Conservation (phyloP, 163 green algal genomes). For the Chlorella variabilis region DNA sequence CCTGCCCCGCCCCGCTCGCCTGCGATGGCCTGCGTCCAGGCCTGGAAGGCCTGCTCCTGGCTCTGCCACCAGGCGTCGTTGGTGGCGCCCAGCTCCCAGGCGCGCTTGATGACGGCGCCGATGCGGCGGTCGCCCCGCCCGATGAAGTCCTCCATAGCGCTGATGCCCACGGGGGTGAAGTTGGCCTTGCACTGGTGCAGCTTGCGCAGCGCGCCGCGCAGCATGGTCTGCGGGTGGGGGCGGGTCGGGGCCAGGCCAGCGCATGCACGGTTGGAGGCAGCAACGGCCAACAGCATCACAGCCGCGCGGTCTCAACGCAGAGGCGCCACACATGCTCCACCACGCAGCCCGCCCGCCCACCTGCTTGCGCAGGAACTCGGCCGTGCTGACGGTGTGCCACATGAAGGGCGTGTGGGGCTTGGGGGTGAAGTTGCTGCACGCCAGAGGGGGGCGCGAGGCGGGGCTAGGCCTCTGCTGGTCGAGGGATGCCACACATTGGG, state of each 20-base stretch:
- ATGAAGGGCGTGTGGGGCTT: conserved; percentile 89
- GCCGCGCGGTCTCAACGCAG: too few relatives aligned
- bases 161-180: conserved; percentile 64
- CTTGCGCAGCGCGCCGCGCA: conserved; percentile 56
- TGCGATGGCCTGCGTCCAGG: conserved; percentile 69
- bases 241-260: too few relatives aligned
- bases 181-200: conserved; percentile 73
- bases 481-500: too few relatives aligned
- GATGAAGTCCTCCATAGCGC: conserved; percentile 74
- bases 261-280: too few relatives aligned
- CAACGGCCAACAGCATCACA: too few relatives aligned
- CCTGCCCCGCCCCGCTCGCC: background rate
- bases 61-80: conserved; percentile 71
- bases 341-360: conserved; percentile 6
- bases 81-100: conserved; percentile 77
- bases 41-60: conserved; percentile 44
- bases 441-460: too few relatives aligned
- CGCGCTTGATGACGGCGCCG: conserved; percentile 58
- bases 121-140: conserved; percentile 69
- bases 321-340: too few relatives aligned
- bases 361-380: conserved; percentile 72
- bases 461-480: too few relatives aligned
- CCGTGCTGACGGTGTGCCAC: conserved; percentile 70
- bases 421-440: conserved; percentile 74
- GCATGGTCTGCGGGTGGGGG: conserved; percentile 51